phyloP scores from a whole-genome alignment of 441 rosid genomes.

The Lepidium campestre region DNA sequence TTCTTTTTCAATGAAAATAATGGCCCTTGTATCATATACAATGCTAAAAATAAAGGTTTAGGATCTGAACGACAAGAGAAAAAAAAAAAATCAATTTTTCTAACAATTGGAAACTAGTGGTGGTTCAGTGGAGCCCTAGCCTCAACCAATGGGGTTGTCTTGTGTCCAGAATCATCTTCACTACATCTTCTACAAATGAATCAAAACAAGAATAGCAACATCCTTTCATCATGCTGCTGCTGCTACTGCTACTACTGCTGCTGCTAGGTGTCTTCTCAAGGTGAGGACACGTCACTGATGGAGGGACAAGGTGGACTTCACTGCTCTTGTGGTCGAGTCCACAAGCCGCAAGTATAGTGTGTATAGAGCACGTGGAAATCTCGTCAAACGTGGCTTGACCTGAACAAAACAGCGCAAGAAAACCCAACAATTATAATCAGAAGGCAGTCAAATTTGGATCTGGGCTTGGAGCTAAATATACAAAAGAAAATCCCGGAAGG shows the following conservation, averaged over 20 bases:
- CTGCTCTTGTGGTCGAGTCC: slow-evolving; percentile 68
- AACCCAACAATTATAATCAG: not conserved
- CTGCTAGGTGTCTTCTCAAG: slow-evolving; percentile 42
- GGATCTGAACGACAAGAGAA: not conserved
- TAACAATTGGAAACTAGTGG: slow-evolving; percentile 17
- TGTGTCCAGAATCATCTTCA: slow-evolving; percentile 72
- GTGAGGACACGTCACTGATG: slow-evolving; percentile 56
- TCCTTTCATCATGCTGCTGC: slow-evolving; percentile 66
- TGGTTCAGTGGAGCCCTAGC: slow-evolving; percentile 44
- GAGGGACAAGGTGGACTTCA: slow-evolving; percentile 54
- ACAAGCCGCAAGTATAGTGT: slow-evolving; percentile 82
- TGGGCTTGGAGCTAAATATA: not conserved
- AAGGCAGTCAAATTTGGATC: not conserved
- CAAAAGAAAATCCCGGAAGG: not conserved
- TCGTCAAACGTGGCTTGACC: slow-evolving; percentile 59
- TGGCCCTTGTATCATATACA: slow-evolving; percentile 11
- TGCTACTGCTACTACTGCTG: slow-evolving; percentile 32
- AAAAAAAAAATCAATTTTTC: not conserved
- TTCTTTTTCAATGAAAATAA: not conserved
- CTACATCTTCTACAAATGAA: slow-evolving; percentile 73
- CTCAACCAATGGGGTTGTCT: slow-evolving; percentile 78
- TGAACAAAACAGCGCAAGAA: slow-evolving; percentile 26
- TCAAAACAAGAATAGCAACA: slow-evolving; percentile 84
- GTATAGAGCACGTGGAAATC: slow-evolving; percentile 67
- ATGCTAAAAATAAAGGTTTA: not conserved